These are phyloP conservation scores for Domatiomyces catenatus DNA, from an alignment of 2,329 filamentous ascomycete species.

Conservation along the genomic window DNA sequence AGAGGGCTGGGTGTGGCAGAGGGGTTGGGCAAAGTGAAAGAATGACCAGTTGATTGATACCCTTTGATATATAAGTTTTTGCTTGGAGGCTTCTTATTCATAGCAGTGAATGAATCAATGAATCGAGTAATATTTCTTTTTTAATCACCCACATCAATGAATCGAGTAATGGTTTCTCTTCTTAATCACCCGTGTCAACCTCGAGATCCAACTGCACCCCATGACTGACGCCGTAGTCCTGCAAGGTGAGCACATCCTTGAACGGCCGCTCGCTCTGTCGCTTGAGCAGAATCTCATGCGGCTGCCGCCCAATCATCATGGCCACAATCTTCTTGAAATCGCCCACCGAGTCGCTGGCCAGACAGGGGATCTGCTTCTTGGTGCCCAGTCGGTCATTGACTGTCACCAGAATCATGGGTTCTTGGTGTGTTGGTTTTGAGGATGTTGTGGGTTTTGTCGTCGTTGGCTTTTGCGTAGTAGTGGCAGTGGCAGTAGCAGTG, in stretches of 20 bases:
- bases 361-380: conserved; percentile 83
- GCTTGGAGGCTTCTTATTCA: too few species aligned
- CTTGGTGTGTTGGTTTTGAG: conserved; percentile 31
- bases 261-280: conserved; percentile 85
- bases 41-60: too few species aligned
- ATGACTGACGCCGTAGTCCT: conserved; percentile 88
- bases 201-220: conserved; percentile 50
- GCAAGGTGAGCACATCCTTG: conserved; percentile 73
- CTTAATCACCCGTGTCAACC: conserved; percentile 33
- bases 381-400: conserved; percentile 92
- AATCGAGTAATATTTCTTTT: too few species aligned
- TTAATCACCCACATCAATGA: too few species aligned
- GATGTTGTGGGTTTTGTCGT: too few species aligned
- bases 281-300: conserved; percentile 83
- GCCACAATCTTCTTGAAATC: conserved; percentile 87
- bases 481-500: too few species aligned
- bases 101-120: too few species aligned
- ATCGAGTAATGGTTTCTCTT: too few species aligned
- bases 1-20: too few species aligned
- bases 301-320: conserved; percentile 70
- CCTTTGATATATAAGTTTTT: too few species aligned
- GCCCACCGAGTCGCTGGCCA: conserved; percentile 67
- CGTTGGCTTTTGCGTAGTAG: background rate
- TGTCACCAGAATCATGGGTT: conserved; percentile 86
- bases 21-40: too few species aligned